phyloP scores from a whole-genome alignment of 768 basidiomycete genomes.

The Leccinum ochraceum region DNA sequence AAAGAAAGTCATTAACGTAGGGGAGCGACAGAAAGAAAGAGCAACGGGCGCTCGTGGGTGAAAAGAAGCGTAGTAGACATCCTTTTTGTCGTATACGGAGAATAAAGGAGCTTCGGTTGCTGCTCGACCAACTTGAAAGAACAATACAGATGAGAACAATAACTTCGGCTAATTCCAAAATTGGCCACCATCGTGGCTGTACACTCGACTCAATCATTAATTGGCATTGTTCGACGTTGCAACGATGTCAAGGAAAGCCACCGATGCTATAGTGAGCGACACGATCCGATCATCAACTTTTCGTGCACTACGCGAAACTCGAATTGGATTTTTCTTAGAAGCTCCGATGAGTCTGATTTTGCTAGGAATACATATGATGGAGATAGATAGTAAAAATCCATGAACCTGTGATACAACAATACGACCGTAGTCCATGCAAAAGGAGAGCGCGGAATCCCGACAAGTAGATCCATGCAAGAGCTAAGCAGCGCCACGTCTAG shows the following conservation, averaged over 20 bases:
- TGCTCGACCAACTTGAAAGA: constrained; percentile 13
- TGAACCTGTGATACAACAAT: constrained; percentile 17
- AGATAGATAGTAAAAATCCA: not conserved
- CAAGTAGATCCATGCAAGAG: not conserved
- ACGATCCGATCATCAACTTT: not conserved
- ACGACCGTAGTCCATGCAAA: constrained; percentile 17
- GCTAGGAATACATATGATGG: constrained; percentile 16
- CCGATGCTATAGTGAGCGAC: not conserved
- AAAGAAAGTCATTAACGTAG: constrained; percentile 26
- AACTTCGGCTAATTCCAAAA: constrained; percentile 15
- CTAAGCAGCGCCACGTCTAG: not conserved
- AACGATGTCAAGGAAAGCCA: not conserved
- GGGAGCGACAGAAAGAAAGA: constrained; percentile 21
- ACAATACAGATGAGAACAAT: constrained; percentile 32
- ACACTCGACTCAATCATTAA: not conserved
- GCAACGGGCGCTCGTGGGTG: constrained; percentile 22
- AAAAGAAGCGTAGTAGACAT: constrained; percentile 16
- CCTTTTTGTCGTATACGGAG: constrained; percentile 30
- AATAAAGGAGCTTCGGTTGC: constrained; percentile 30
- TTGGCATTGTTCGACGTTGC: not conserved
- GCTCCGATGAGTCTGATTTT: not conserved
- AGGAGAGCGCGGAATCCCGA: not conserved
- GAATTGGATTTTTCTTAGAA: not conserved
- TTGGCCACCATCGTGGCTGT: constrained; percentile 15
- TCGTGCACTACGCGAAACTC: not conserved